Base-by-base conservation (phyloP, 495 filamentous ascomycete genomes). In the Xylaria flabelliformis region DNA sequence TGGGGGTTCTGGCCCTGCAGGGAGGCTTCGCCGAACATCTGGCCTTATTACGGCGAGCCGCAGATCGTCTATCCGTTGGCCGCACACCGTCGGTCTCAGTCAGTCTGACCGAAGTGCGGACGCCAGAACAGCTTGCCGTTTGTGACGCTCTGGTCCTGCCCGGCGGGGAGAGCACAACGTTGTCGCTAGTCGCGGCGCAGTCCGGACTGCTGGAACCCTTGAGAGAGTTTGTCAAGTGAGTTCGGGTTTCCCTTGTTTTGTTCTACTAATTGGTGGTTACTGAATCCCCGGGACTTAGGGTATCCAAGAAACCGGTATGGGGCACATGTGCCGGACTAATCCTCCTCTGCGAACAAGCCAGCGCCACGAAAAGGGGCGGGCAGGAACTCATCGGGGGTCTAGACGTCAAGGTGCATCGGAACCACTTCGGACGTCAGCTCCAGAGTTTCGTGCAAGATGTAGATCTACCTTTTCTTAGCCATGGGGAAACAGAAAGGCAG, bases 261-360 rank as follows among this genome's bases (percentile, higher is more conserved):
- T 41, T 13, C 53, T 42, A 62, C 73, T 77, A 48, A 78, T 53
- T 15, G 9, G n/a, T 39, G 26, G 10, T 24, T 21, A 2, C 26
- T 29, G 2, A 29, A 1, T 29, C 26, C n/a, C 26, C 46, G 19
- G 7, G 50, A 58, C 12, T 70, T 61, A 86, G 84, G 72, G 84
- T 91, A n/a, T 74, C 88, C 62, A 88, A 91, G 75, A 95, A 93
- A 78, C 95, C 97, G 24, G 92, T 91, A 21, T 99, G 96, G 96
- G 96, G 96, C 15, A 98, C 96, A 32, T 99, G 96, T 79, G 96
- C 96, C 29, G 96, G 96, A 6, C 86, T 99, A 69, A 98, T 99
- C 73, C 83, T 98, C 48, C 91, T 99, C 58, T 90, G 94, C 15
- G 94, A 97, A 78, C 89, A 91, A 55, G 97, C 96, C 29, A 95